Percentiles rank a stretch among this genome's conserved stretches.
Evolutionary conservation across 495 filamentous ascomycete species (phyloP).

Genomic region (Chaetomidium leptoderma): DNA sequence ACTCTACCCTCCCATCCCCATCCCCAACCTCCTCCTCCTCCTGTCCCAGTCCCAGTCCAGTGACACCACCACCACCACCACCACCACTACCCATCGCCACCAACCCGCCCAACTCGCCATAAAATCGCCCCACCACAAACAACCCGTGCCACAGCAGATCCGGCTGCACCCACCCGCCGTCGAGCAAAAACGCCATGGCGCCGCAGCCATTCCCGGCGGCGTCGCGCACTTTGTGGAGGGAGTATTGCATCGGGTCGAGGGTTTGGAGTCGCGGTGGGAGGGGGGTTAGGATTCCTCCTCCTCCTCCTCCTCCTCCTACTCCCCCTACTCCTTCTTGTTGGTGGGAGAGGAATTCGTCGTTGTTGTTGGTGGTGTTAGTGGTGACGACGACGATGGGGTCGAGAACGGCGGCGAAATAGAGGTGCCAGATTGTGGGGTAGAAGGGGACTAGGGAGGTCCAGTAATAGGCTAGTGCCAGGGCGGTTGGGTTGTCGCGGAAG

Average conservation of each 20-base stretch:
- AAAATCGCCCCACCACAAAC: slow-evolving; percentile 34
- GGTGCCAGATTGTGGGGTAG: slow-evolving; percentile 35
- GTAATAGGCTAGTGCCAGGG: slow-evolving; percentile 38
- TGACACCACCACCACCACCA: background rate
- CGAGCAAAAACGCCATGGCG: slow-evolving; percentile 31
- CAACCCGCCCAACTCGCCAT: slow-evolving; percentile 11
- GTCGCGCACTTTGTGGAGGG: slow-evolving; percentile 22
- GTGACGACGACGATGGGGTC: slow-evolving; percentile 24
- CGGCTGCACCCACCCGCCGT: slow-evolving; percentile 25
- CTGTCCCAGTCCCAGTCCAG: background rate
- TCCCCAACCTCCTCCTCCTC: background rate
- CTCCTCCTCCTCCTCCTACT: too few species aligned
- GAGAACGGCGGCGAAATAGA: slow-evolving; percentile 35
- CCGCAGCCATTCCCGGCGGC: slow-evolving; percentile 38
- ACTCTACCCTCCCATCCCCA: slow-evolving; percentile 29
- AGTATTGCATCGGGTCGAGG: slow-evolving; percentile 25
- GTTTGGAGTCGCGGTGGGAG: slow-evolving; percentile 24
- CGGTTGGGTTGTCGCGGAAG: slow-evolving; percentile 34
- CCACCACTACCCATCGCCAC: background rate
- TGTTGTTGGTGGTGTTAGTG: background rate
- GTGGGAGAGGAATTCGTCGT: background rate
- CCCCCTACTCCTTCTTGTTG: too few species aligned
- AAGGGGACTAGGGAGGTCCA: slow-evolving; percentile 40
- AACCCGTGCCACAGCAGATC: slow-evolving; percentile 39
- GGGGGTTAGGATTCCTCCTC: background rate